Evolutionary conservation across 306 rosid genomes (phyloP), one percentile per base, ranked within the genome.

Genomic region (Rosa multiflora): DNA sequence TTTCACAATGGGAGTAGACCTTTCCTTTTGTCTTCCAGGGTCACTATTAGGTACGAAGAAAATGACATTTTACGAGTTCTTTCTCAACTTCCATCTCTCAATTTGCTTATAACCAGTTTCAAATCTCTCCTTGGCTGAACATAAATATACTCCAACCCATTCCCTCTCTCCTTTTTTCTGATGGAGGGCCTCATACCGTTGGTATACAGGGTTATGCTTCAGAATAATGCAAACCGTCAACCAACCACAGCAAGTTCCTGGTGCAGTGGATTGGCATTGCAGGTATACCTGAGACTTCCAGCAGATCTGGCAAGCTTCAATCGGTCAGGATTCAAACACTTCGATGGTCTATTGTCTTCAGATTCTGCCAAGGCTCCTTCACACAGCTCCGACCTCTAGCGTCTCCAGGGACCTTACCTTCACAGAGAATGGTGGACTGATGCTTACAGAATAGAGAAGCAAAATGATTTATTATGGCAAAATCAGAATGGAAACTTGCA

Each of bases 111-210:
- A 62, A 44, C 12, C 26, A 29, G 14, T 32, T 13, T 55, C 56
- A 59, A 75, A 46, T 23, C n/a, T 4, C 20, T 18, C 6, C 12
- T 51, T 17, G 15, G 37, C 37, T 32, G 37, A 32, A 32, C 37
- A 32, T 32, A 32, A 32, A 32, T 32, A 32, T 32, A 32, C 37
- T 32, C 37, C 15, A 52, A 5, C 15, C 58, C 58, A 17, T 17
- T 53, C 59, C 59, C 8, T 18, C 63, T 32, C 26, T 43, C 10
- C 46, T 46, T 29, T 5, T 17, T 17, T 15, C 32, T 18, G 12
- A 59, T 59, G 78, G 58, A 43, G 69, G 70, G 70, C 55, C 71
- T 62, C 18, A 11, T 62, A 75, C 79, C 78, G 26, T 29, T 32
- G 9, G 20, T 75, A 4, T 75, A 61, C 59, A 75, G 53, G 14